Evolutionary conservation across 352 stramenopile genomes (phyloP).

Genomic region (Phytopythium boreale): DNA sequence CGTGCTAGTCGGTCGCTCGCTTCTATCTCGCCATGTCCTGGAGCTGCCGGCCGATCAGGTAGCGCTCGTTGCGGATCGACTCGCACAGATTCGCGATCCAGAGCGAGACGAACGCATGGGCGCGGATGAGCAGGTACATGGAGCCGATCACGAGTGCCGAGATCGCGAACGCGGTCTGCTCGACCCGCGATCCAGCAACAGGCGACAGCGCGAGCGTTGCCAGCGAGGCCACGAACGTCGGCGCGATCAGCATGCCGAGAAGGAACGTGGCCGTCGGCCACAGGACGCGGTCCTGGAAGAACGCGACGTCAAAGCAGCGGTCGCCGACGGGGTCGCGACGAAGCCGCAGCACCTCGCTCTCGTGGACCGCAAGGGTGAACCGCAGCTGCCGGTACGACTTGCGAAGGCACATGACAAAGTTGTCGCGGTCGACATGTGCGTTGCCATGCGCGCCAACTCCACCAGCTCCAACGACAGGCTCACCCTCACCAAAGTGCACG

Average conservation of each 20-base stretch:
- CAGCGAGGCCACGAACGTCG: slow-evolving; percentile 47
- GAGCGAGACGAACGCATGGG: slow-evolving; percentile 40
- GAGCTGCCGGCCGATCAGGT: slow-evolving; percentile 81
- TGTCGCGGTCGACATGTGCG: slow-evolving; percentile 18
- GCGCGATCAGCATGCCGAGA: slow-evolving; percentile 46
- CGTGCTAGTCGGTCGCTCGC: neutral
- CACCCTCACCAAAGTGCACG: neutral
- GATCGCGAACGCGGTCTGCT: slow-evolving; percentile 57
- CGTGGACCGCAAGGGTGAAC: slow-evolving; percentile 72
- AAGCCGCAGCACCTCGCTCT: slow-evolving; percentile 61
- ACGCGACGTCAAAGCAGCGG: slow-evolving; percentile 67
- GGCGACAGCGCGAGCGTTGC: slow-evolving; percentile 33
- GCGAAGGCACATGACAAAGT: slow-evolving; percentile 53
- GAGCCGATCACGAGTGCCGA: slow-evolving; percentile 42
- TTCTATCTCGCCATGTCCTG: slow-evolving; percentile 83
- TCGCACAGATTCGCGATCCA: slow-evolving; percentile 77
- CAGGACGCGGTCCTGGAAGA: slow-evolving; percentile 66
- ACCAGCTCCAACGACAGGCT: neutral
- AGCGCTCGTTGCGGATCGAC: slow-evolving; percentile 86
- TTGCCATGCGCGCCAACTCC: slow-evolving; percentile 8
- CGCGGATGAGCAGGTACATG: slow-evolving; percentile 32
- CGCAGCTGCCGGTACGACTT: slow-evolving; percentile 65
- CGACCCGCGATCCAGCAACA: slow-evolving; percentile 23
- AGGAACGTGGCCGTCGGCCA: slow-evolving; percentile 46
- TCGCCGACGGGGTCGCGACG: slow-evolving; percentile 54